Base-by-base conservation (phyloP, 306 rosid genomes). In the Purshia tridentata region DNA sequence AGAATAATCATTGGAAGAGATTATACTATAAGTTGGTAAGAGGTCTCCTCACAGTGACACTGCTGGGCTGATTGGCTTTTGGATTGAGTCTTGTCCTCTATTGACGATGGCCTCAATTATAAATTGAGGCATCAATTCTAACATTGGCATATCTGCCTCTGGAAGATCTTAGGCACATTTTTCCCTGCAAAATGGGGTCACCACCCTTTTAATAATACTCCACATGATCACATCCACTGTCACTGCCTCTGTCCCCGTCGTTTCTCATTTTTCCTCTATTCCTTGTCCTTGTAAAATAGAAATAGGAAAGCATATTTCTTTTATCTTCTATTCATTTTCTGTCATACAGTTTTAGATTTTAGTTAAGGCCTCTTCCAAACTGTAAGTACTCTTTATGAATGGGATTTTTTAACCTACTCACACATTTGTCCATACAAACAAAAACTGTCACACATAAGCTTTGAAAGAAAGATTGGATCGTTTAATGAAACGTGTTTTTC, bases 21-120 rank as follows among this genome's bases (percentile, higher is more conserved):
- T 16, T 29, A 12, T 35, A 4, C 6, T n/a, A 13, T 13, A 6
- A n/a, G 53, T 65, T 10, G 69, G 53, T 66, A 22, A 46, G 63
- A 63, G 50, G 78, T 73, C 74, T 19, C 56, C n/a, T 52, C 70
- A 73, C 9, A 41, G 9, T 63, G 46, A 42, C 9, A n/a, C 29
- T 8, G 16, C 15, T 63, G 59, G 54, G 58, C 29, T 49, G 16
- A 16, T 40, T 48, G 40, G 58, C 23, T 35, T 65, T 45, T 23
- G 49, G 51, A 20, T 12, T 65, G 51, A 45, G 45, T 19, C 9
- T 47, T 65, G 74, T 61, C 48, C 3, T 6, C 14, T 70, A 54
- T 61, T 39, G 66, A 39, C 66, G 6, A 39, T 8, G 8, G 66
- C 66, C 47, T 15, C 51, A 47, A 61, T 39, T 12, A 7, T 49